Evolutionary conservation across 2,329 filamentous ascomycete species (phyloP).

Genomic region (Fusarium devonianum): DNA sequence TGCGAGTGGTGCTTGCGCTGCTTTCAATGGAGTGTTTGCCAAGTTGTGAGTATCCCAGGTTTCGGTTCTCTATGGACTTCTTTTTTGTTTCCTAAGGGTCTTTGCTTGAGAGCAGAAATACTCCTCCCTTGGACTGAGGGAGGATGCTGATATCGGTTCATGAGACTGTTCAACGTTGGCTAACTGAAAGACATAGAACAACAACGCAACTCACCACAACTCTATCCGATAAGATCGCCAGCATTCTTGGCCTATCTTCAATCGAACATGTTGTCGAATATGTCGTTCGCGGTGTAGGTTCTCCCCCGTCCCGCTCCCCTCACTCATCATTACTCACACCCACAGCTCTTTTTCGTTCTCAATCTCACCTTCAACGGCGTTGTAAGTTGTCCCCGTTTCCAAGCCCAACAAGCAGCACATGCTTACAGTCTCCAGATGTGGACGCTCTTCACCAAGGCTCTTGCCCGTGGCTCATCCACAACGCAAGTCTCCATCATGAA

Average conservation of each 20-base stretch:
- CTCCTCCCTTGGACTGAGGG: no score
- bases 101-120: no score
- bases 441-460: conserved; percentile 80
- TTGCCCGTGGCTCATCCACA: conserved; percentile 76
- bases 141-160: no score
- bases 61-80: neutral
- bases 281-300: conserved; percentile 57
- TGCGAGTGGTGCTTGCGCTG: conserved; percentile 78
- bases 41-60: conserved; percentile 69
- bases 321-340: conserved; percentile 13
- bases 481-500: conserved; percentile 84
- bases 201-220: conserved; percentile 62
- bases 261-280: conserved; percentile 56
- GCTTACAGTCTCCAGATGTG: conserved; percentile 67
- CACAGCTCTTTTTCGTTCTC: conserved; percentile 74
- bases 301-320: neutral
- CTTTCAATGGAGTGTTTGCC: conserved; percentile 83
- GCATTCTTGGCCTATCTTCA: conserved; percentile 52
- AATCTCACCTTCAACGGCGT: conserved; percentile 79
- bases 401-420: neutral
- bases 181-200: no score
- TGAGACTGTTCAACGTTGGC: no score
- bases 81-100: neutral
- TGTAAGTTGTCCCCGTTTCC: conserved; percentile 50
- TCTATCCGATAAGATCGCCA: conserved; percentile 55